Percentiles rank a stretch among this genome's conserved stretches.
Conservation (phyloP, 768 basidiomycete genomes). For the Gyrodon lividus region DNA sequence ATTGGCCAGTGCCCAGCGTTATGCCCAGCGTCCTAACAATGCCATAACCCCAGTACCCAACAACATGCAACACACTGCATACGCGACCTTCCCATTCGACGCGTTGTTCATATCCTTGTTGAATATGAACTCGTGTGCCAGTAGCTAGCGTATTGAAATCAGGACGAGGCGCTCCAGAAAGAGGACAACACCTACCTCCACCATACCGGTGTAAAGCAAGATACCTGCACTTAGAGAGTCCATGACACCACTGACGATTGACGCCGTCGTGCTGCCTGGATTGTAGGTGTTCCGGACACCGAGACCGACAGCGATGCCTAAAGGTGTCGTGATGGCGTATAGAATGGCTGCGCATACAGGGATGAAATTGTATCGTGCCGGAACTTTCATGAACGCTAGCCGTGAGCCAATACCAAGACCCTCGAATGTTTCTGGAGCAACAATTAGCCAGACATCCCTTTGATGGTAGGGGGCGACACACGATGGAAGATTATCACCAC, state of each 20-base stretch:
- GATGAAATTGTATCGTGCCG: conserved; percentile 51
- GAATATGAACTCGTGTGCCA: conserved; percentile 95
- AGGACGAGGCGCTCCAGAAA: background rate
- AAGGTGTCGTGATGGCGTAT: conserved; percentile 78
- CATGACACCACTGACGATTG: conserved; percentile 80
- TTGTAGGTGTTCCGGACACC: conserved; percentile 79
- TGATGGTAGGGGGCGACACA: conserved; percentile 40
- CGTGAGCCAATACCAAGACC: conserved; percentile 92
- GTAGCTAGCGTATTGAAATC: conserved; percentile 46
- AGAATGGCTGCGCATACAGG: conserved; percentile 59
- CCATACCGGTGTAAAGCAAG: conserved; percentile 81
- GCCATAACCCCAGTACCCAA: conserved; percentile 88
- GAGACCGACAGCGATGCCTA: conserved; percentile 86
- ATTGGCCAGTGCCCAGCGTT: conserved; percentile 9
- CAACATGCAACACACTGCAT: conserved; percentile 76
- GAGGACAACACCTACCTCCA: conserved; percentile 52
- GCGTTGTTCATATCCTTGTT: conserved; percentile 81
- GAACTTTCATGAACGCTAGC: conserved; percentile 70
- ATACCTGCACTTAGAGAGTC: conserved; percentile 88
- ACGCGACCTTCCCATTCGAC: conserved; percentile 62
- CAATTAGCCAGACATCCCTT: conserved; percentile 1
- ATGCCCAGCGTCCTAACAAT: conserved; percentile 88
- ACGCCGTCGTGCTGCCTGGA: conserved; percentile 70
- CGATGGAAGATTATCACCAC: conserved; percentile 91
- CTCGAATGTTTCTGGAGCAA: conserved; percentile 78